Evolutionary conservation across 1,284 basidiomycete genomes (phyloP).

Genomic region (Ustilago crameri): DNA sequence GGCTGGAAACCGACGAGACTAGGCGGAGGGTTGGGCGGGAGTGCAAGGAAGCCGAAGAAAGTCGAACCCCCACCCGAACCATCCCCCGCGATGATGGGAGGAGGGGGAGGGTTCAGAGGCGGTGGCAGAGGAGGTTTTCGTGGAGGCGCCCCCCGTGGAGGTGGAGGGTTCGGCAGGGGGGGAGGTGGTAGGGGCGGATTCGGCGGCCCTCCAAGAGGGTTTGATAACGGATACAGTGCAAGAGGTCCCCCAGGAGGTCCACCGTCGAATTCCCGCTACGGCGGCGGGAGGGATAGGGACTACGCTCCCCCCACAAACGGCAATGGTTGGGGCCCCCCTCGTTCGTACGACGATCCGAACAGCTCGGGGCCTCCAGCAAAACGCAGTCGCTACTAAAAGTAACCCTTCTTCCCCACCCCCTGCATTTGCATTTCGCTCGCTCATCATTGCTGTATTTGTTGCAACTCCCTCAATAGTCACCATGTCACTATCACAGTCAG

Average conservation of each 20-base stretch:
- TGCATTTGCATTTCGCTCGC: no score
- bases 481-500: no score
- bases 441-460: no score
- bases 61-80: conserved; percentile 22
- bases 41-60: conserved; percentile 71
- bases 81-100: neutral
- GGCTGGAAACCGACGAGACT: conserved; percentile 97
- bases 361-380: conserved; percentile 30
- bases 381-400: conserved; percentile 35
- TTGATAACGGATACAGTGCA: conserved; percentile 12
- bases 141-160: conserved; percentile 54
- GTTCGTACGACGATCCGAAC: conserved; percentile 26
- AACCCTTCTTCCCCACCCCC: conserved; percentile 16
- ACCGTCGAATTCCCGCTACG: conserved; percentile 5
- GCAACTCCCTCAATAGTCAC: no score
- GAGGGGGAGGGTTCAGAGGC: conserved; percentile 69
- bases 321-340: neutral
- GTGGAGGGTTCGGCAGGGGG: conserved; percentile 14
- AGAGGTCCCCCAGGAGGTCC: neutral
- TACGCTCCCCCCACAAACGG: no score
- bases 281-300: conserved; percentile 18
- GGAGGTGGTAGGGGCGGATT: conserved; percentile 15
- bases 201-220: conserved; percentile 13
- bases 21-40: conserved; percentile 93
- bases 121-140: conserved; percentile 60